Evolutionary conservation across 495 filamentous ascomycete genomes (phyloP).

Genomic region (Daldinia vernicosa): DNA sequence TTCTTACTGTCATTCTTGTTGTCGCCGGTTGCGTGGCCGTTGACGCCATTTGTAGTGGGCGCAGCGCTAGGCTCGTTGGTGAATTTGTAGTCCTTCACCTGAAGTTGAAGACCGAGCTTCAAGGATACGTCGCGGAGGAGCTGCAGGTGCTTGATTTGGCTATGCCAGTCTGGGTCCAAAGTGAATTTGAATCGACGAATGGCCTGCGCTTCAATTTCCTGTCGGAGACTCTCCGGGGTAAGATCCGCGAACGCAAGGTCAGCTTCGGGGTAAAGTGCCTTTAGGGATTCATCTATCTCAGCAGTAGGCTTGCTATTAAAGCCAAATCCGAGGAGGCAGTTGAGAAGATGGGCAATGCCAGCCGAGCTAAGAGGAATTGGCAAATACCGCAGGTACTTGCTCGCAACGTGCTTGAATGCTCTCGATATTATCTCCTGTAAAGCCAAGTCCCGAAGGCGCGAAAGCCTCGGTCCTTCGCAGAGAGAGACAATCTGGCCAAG

Average conservation of each 20-base stretch:
- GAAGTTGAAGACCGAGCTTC: conserved; percentile 91
- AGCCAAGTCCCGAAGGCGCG: conserved; percentile 77
- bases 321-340: conserved; percentile 85
- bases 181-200: conserved; percentile 76
- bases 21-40: conserved; percentile 47
- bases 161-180: conserved; percentile 73
- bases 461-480: conserved; percentile 73
- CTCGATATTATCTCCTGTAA: conserved; percentile 93
- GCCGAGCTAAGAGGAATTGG: conserved; percentile 77
- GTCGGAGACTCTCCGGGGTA: conserved; percentile 73
- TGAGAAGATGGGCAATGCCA: conserved; percentile 87
- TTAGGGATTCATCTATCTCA: conserved; percentile 77
- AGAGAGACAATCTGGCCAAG: conserved; percentile 81
- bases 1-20: conserved; percentile 60
- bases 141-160: conserved; percentile 75
- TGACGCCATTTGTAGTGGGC: conserved; percentile 44
- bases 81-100: conserved; percentile 83
- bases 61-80: conserved; percentile 35
- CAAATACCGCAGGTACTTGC: conserved; percentile 80
- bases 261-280: conserved; percentile 78
- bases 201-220: conserved; percentile 77
- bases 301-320: conserved; percentile 79
- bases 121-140: conserved; percentile 87
- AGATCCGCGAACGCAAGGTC: conserved; percentile 83
- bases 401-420: conserved; percentile 91